Conservation (phyloP, 2,329 filamentous ascomycete species). For the Penicillium sp. region DNA sequence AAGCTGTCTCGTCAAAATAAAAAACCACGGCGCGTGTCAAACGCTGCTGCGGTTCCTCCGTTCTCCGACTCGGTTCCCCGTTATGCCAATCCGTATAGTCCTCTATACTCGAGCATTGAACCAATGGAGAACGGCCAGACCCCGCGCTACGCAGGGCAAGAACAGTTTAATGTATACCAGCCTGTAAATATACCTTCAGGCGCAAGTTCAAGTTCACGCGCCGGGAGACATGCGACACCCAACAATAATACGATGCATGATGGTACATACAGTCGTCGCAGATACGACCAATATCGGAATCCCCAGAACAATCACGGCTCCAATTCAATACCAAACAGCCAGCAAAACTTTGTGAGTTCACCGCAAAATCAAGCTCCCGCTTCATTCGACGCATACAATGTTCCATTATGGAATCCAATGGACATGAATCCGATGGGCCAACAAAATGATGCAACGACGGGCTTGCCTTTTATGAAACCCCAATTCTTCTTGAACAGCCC, state of each 20-base stretch:
- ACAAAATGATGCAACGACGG: neutral
- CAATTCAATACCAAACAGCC: neutral
- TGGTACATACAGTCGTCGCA: neutral
- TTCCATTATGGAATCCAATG: conserved; percentile 1
- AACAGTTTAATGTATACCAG: neutral
- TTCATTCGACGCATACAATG: conserved; percentile 8
- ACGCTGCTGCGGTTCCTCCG: neutral
- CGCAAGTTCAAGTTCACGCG: neutral
- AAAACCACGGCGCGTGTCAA: conserved; percentile 12
- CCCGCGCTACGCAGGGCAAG: neutral
- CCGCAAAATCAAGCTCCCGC: neutral
- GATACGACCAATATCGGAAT: neutral
- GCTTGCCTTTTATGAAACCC: conserved; percentile 11
- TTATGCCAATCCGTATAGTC: conserved; percentile 5
- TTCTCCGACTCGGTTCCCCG: neutral
- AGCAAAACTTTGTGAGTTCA: neutral
- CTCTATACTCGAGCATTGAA: neutral
- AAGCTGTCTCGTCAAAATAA: conserved; percentile 17
- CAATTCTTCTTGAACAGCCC: conserved; percentile 7
- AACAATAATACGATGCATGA: neutral
- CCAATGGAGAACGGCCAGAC: neutral
- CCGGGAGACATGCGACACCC: neutral
- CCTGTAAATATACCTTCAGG: neutral
- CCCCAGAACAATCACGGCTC: neutral
- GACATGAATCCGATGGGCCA: neutral